Percentiles rank a stretch among this genome's conserved stretches.
Conservation (phyloP, 306 rosid genomes). For the Cyamopsis tetragonoloba region DNA sequence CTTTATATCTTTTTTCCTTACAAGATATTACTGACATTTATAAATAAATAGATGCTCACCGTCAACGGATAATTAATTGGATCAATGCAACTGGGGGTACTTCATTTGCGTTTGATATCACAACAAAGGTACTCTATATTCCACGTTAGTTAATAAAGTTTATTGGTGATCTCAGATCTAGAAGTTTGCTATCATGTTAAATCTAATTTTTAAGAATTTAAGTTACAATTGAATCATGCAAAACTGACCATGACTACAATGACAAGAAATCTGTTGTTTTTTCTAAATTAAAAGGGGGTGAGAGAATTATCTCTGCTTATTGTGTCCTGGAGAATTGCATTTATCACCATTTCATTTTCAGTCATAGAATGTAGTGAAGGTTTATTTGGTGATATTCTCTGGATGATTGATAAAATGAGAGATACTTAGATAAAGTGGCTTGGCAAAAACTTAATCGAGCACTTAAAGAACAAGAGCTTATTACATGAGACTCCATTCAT, state of each 20-base stretch:
- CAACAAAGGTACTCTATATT: constrained; percentile 59
- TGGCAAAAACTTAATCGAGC: too few relatives aligned
- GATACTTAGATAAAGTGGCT: background rate
- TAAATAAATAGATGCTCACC: constrained; percentile 55
- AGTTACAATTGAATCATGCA: background rate
- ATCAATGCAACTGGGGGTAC: constrained; percentile 74
- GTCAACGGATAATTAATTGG: constrained; percentile 77
- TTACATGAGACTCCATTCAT: too few relatives aligned
- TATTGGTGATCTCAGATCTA: background rate
- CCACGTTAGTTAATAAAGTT: background rate
- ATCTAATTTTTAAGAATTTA: background rate
- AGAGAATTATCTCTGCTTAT: background rate
- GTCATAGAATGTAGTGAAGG: background rate
- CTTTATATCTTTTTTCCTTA: background rate
- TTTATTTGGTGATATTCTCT: background rate
- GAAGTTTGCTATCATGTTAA: background rate
- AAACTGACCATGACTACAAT: too few relatives aligned
- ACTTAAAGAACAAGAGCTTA: background rate
- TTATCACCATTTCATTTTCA: background rate
- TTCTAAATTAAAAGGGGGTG: background rate
- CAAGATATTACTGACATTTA: constrained; percentile 23
- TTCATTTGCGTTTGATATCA: constrained; percentile 77
- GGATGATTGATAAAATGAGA: background rate
- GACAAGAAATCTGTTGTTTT: too few relatives aligned
- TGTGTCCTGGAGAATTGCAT: background rate